phyloP scores from a whole-genome alignment of 1,139 yeast genomes.

The Geotrichum europaeum region DNA sequence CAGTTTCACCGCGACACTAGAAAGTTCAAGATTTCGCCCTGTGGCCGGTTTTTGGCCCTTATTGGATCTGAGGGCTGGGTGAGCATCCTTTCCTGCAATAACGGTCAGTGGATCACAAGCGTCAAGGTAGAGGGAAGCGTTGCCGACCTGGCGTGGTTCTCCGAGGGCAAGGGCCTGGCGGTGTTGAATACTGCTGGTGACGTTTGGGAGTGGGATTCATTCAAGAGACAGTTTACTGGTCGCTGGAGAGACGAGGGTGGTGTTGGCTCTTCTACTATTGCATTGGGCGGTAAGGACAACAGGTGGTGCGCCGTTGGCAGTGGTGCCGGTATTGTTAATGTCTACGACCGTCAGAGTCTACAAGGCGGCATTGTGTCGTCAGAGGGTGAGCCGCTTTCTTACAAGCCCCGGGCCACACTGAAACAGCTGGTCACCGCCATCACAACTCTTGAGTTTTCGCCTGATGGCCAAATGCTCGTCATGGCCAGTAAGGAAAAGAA shows the following conservation, averaged over 20 bases:
- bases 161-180: conserved; percentile 47
- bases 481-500: conserved; percentile 80
- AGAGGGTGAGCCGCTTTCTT: conserved; percentile 24
- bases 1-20: conserved; percentile 83
- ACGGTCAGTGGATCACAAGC: conserved; percentile 82
- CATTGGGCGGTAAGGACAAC: conserved; percentile 68
- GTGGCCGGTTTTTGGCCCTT: conserved; percentile 68
- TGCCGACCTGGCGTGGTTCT: conserved; percentile 67
- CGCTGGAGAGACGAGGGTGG: conserved; percentile 90
- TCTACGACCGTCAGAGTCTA: conserved; percentile 57
- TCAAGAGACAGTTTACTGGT: conserved; percentile 43
- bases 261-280: conserved; percentile 71
- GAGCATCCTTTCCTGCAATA: conserved; percentile 64
- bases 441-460: conserved; percentile 65
- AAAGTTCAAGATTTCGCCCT: conserved; percentile 63
- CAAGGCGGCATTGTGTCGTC: conserved; percentile 19
- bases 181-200: conserved; percentile 79
- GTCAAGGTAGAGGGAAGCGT: conserved; percentile 84
- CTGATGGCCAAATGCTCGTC: conserved; percentile 85
- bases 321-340: conserved; percentile 80
- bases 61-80: conserved; percentile 89
- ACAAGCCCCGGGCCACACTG: conserved; percentile 44
- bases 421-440: conserved; percentile 81
- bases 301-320: conserved; percentile 89
- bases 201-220: conserved; percentile 77